Conservation (phyloP, 1,139 yeast species). For the Zygosaccharomyces pseudobailii region DNA sequence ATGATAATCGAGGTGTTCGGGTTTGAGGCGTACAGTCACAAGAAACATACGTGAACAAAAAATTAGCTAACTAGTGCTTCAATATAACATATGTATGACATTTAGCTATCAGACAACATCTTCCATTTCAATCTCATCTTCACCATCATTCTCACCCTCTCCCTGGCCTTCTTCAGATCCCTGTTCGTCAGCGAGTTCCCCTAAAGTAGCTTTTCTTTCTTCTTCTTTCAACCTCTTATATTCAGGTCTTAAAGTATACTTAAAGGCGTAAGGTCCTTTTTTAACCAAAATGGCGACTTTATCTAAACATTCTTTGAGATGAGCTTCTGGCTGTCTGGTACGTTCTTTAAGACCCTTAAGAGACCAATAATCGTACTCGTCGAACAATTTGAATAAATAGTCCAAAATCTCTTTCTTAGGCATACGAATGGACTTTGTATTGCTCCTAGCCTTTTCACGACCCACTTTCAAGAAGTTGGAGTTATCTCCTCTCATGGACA, state of each 20-base stretch:
- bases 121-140: constrained; percentile 41
- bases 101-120: constrained; percentile 31
- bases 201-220: constrained; percentile 63
- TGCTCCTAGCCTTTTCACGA: constrained; percentile 39
- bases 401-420: constrained; percentile 90
- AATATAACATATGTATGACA: constrained; percentile 2
- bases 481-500: constrained; percentile 64
- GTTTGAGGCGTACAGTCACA: constrained; percentile 1
- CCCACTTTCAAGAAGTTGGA: constrained; percentile 57
- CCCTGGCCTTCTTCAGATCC: constrained; percentile 19
- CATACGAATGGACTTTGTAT: constrained; percentile 82
- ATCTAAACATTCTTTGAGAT: constrained; percentile 84
- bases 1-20: neutral
- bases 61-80: neutral
- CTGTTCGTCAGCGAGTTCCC: constrained; percentile 51
- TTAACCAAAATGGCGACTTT: constrained; percentile 84
- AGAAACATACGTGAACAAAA: neutral
- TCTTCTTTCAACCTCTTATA: constrained; percentile 77
- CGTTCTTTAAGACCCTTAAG: constrained; percentile 90
- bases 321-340: constrained; percentile 93
- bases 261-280: constrained; percentile 93
- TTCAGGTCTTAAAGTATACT: constrained; percentile 85
- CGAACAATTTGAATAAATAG: constrained; percentile 79
- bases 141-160: constrained; percentile 32
- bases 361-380: constrained; percentile 95